These are phyloP conservation scores for Colletotrichum sublineola DNA, from an alignment of 2,329 filamentous ascomycete genomes.

Conservation along the genomic window DNA sequence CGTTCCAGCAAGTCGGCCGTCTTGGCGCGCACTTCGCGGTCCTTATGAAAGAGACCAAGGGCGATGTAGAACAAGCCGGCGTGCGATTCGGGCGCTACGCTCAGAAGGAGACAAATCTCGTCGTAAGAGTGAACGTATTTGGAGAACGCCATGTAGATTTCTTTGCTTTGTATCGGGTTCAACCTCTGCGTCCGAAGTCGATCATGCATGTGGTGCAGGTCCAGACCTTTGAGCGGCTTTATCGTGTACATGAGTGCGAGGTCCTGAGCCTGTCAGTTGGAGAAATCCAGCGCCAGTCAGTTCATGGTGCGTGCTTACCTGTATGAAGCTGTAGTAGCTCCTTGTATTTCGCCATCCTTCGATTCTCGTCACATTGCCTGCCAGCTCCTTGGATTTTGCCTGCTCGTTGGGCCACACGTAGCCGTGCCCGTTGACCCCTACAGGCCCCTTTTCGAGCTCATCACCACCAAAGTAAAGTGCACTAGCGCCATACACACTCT, in stretches of 20 bases:
- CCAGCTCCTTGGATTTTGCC: slow-evolving; percentile 85
- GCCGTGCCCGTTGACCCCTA: slow-evolving; percentile 82
- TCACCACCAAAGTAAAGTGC: slow-evolving; percentile 88
- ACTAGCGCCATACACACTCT: slow-evolving; percentile 93
- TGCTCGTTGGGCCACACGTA: slow-evolving; percentile 94
- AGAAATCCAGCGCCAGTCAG: background rate
- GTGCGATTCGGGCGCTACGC: slow-evolving; percentile 86
- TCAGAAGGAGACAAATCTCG: slow-evolving; percentile 86
- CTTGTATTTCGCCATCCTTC: slow-evolving; percentile 97
- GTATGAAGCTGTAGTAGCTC: slow-evolving; percentile 95
- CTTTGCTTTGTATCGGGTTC: slow-evolving; percentile 79
- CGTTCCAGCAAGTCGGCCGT: slow-evolving; percentile 86
- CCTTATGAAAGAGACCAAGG: slow-evolving; percentile 91
- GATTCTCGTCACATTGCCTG: slow-evolving; percentile 91
- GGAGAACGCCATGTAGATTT: slow-evolving; percentile 86
- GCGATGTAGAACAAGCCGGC: slow-evolving; percentile 92
- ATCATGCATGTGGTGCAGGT: slow-evolving; percentile 93
- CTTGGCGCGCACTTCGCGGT: slow-evolving; percentile 80
- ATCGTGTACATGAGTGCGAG: slow-evolving; percentile 74
- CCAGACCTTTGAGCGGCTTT: slow-evolving; percentile 81
- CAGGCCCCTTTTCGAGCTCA: slow-evolving; percentile 71
- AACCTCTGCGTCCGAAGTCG: slow-evolving; percentile 87
- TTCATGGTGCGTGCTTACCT: slow-evolving; percentile 64
- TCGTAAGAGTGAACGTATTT: slow-evolving; percentile 83
- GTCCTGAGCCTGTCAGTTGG: slow-evolving; percentile 61